Conservation (phyloP, 164 flowering plant species). For the Magnolia sinica region DNA sequence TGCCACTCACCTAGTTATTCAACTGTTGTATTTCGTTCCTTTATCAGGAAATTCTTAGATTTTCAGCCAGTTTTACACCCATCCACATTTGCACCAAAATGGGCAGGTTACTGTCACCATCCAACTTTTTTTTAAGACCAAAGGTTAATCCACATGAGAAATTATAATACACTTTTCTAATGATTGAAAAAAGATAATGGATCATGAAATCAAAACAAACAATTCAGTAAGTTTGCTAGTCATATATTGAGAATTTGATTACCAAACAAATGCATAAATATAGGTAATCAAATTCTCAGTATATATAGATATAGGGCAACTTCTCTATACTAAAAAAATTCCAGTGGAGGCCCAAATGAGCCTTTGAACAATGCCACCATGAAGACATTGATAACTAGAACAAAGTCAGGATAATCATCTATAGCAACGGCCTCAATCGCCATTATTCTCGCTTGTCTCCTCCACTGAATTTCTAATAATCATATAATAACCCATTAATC, state of each 20-base stretch:
- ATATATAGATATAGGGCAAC: no score
- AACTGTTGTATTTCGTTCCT: no score
- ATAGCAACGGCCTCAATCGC: neutral
- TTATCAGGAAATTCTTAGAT: no score
- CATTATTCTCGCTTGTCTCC: neutral
- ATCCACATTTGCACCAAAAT: no score
- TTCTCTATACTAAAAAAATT: no score
- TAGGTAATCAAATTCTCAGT: no score
- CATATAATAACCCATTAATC: neutral
- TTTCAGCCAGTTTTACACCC: no score
- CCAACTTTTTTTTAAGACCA: no score
- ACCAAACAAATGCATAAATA: neutral
- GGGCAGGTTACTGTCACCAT: no score
- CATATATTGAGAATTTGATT: neutral
- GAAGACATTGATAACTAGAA: neutral
- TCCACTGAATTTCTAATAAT: neutral
- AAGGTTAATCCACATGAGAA: no score
- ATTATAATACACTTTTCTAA: no score
- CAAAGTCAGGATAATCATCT: neutral
- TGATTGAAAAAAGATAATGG: neutral
- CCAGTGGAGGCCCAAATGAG: neutral
- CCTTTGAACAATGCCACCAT: neutral
- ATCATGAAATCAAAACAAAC: neutral
- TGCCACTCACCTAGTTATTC: no score
- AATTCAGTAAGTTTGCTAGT: neutral